Conservation (phyloP, 768 basidiomycete genomes). For the Suillus subaureus region DNA sequence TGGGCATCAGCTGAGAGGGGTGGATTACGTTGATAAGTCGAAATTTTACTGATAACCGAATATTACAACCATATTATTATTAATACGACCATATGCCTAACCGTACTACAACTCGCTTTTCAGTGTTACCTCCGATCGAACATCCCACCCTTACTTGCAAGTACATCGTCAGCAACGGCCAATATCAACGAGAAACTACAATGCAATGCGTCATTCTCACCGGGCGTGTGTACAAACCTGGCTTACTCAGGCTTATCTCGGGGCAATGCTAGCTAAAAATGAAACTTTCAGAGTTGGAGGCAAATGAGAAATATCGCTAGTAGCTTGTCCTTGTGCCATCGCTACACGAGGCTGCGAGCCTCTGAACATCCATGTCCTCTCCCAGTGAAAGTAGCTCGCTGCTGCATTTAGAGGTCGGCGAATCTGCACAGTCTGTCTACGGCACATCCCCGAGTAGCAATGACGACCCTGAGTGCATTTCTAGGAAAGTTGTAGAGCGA, state of each 20-base stretch:
- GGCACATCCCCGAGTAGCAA: not conserved
- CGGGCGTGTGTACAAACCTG: not conserved
- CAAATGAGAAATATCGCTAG: not conserved
- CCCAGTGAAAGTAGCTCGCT: not conserved
- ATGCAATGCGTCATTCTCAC: not conserved
- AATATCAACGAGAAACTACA: not conserved
- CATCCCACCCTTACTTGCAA: not conserved
- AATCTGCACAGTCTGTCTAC: not conserved
- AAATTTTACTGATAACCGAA: too few species aligned
- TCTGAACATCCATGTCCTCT: not conserved
- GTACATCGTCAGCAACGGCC: not conserved
- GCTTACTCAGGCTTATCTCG: not conserved
- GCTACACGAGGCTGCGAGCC: not conserved
- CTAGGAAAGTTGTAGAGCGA: conserved; percentile 39
- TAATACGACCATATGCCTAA: too few species aligned
- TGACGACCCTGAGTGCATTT: not conserved
- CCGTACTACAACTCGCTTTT: too few species aligned
- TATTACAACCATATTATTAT: not conserved
- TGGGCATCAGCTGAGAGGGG: too few species aligned
- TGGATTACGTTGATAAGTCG: too few species aligned
- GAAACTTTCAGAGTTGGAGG: not conserved
- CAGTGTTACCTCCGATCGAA: not conserved
- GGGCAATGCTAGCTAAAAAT: conserved; percentile 1
- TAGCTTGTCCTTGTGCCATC: not conserved
- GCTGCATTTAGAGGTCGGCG: not conserved